Evolutionary conservation across 495 filamentous ascomycete genomes (phyloP).

Genomic region (Penicillium bialowiezense): DNA sequence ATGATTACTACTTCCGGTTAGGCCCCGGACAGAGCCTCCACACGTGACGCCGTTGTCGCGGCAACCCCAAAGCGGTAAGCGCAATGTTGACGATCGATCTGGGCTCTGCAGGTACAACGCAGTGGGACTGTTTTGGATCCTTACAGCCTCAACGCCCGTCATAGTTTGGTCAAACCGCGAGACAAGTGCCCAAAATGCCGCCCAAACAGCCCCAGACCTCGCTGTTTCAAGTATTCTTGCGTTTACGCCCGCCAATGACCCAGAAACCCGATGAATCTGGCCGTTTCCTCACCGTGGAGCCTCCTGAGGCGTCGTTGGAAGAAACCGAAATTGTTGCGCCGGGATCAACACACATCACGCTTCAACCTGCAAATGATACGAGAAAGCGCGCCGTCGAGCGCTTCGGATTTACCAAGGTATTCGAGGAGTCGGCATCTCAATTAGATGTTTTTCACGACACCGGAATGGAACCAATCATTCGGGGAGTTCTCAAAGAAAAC

Average conservation of each 20-base stretch:
- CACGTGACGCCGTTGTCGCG: slow-evolving; percentile 17
- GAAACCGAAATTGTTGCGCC: slow-evolving; percentile 33
- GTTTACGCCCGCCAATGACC: slow-evolving; percentile 70
- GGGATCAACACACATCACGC: slow-evolving; percentile 75
- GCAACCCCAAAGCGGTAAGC: slow-evolving; percentile 20
- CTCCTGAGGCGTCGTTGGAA: slow-evolving; percentile 33
- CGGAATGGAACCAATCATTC: slow-evolving; percentile 69
- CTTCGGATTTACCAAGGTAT: slow-evolving; percentile 92
- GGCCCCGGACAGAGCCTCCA: background rate
- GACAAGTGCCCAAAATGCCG: slow-evolving; percentile 17
- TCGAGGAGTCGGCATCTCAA: slow-evolving; percentile 80
- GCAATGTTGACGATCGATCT: slow-evolving; percentile 16
- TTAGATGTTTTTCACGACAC: slow-evolving; percentile 85
- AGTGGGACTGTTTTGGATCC: slow-evolving; percentile 9
- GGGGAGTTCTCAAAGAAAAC: slow-evolving; percentile 75
- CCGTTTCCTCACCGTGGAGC: slow-evolving; percentile 77
- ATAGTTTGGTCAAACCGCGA: background rate
- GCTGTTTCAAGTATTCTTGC: slow-evolving; percentile 90
- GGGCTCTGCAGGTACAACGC: slow-evolving; percentile 5
- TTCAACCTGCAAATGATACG: slow-evolving; percentile 76
- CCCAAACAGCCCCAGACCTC: slow-evolving; percentile 50
- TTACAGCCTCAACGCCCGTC: slow-evolving; percentile 1
- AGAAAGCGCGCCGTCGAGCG: slow-evolving; percentile 85
- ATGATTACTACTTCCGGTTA: too few relatives aligned
- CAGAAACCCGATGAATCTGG: slow-evolving; percentile 46